phyloP scores from a whole-genome alignment of 2,329 filamentous ascomycete species.

The Clarireedia monteithiana region DNA sequence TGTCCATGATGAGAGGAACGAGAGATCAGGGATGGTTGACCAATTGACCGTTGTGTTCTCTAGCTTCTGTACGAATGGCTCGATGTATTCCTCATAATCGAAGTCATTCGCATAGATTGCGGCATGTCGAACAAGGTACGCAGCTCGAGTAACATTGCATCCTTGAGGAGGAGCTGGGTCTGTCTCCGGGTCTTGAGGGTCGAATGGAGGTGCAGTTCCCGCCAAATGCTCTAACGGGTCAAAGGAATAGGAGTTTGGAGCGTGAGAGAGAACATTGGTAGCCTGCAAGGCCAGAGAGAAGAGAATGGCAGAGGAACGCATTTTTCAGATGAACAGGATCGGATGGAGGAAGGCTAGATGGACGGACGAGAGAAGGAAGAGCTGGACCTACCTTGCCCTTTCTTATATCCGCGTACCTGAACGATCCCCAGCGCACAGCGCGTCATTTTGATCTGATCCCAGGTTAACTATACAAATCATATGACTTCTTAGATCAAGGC shows the following conservation, averaged over 20 bases:
- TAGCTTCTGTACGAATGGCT: conserved; percentile 43
- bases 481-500: background rate
- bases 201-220: conserved; percentile 42
- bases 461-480: background rate
- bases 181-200: conserved; percentile 38
- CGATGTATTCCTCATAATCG: conserved; percentile 43
- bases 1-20: conserved; percentile 24
- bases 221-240: conserved; percentile 41
- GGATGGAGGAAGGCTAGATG: background rate
- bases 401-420: conserved; percentile 3
- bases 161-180: conserved; percentile 41
- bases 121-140: conserved; percentile 42
- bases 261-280: background rate
- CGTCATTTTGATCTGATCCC: background rate
- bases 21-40: conserved; percentile 27
- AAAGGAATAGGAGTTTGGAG: conserved; percentile 26
- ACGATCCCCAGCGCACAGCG: background rate
- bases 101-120: conserved; percentile 45
- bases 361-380: background rate
- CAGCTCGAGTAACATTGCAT: conserved; percentile 41
- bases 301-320: conserved; percentile 3
- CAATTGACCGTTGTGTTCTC: conserved; percentile 39
- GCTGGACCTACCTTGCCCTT: background rate
- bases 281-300: background rate
- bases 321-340: background rate